Percentiles rank a stretch among this genome's conserved stretches.
phyloP scores from a whole-genome alignment of 192 early-diverging fungal species.

The Fimicolochytrium jonesii region DNA sequence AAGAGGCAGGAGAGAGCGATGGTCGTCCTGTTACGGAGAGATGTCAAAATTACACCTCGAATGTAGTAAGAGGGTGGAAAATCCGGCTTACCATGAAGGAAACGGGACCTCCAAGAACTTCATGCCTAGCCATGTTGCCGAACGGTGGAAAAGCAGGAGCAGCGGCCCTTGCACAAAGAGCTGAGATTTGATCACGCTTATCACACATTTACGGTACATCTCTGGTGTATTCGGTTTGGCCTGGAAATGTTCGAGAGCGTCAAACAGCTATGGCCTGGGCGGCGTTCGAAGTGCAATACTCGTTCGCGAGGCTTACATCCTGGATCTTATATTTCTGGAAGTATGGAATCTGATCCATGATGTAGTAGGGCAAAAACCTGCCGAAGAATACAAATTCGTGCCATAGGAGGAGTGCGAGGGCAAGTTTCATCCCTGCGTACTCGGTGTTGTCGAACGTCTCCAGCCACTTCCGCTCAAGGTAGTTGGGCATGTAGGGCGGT shows the following conservation, averaged over 20 bases:
- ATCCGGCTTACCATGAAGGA: constrained; percentile 63
- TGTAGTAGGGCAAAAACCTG: constrained; percentile 82
- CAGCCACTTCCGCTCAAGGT: constrained; percentile 26
- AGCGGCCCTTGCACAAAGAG: constrained; percentile 81
- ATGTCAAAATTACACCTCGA: not conserved
- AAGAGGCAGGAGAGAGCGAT: constrained; percentile 29
- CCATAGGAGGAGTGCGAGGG: constrained; percentile 72
- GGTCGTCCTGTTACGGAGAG: constrained; percentile 2
- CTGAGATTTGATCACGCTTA: constrained; percentile 70
- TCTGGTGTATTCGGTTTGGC: constrained; percentile 58
- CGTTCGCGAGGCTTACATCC: too few relatives aligned
- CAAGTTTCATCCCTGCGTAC: constrained; percentile 31
- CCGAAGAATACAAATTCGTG: constrained; percentile 92
- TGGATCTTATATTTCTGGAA: constrained; percentile 91
- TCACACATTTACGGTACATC: constrained; percentile 71
- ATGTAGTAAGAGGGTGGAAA: not conserved
- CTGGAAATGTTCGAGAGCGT: constrained; percentile 21
- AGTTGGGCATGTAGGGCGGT: not conserved
- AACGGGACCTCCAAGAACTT: constrained; percentile 76
- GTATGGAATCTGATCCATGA: constrained; percentile 80
- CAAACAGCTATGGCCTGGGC: not conserved
- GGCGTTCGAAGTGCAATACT: not conserved
- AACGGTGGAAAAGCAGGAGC: constrained; percentile 83
- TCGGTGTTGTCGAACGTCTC: constrained; percentile 26
- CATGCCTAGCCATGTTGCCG: constrained; percentile 81